These are phyloP conservation scores for Casuarina cunninghamiana DNA, from an alignment of 306 rosid genomes.

Conservation along the genomic window DNA sequence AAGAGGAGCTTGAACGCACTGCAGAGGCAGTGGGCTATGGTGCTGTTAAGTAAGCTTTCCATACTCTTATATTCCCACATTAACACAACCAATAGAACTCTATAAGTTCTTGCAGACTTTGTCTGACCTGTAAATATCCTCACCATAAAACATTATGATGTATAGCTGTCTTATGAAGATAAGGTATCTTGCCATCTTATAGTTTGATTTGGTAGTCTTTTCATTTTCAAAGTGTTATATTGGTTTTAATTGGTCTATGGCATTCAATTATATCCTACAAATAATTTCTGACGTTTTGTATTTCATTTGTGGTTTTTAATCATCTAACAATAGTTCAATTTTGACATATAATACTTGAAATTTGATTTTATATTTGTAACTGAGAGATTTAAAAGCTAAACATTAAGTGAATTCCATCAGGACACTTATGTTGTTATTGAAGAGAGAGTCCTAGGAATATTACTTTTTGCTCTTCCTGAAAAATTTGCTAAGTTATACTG, in stretches of 20 bases:
- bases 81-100: too few relatives aligned
- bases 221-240: background rate
- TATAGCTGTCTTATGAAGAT: background rate
- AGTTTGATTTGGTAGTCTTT: background rate
- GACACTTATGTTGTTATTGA: background rate
- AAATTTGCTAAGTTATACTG: background rate
- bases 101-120: background rate
- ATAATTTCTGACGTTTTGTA: background rate
- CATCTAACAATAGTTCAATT: background rate
- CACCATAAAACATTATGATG: background rate
- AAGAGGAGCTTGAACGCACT: conserved; percentile 72
- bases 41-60: conserved; percentile 84
- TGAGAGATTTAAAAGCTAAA: background rate
- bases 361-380: background rate
- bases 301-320: background rate
- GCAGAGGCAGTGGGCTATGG: conserved; percentile 88
- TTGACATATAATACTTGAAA: background rate
- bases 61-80: conserved; percentile 13
- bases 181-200: background rate
- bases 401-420: background rate
- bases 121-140: background rate
- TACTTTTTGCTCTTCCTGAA: background rate
- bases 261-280: background rate
- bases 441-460: background rate
- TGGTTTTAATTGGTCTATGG: background rate